Conservation (phyloP, 371 early-diverging fungal genomes). For the Neoconidiobolus thromboides region DNA sequence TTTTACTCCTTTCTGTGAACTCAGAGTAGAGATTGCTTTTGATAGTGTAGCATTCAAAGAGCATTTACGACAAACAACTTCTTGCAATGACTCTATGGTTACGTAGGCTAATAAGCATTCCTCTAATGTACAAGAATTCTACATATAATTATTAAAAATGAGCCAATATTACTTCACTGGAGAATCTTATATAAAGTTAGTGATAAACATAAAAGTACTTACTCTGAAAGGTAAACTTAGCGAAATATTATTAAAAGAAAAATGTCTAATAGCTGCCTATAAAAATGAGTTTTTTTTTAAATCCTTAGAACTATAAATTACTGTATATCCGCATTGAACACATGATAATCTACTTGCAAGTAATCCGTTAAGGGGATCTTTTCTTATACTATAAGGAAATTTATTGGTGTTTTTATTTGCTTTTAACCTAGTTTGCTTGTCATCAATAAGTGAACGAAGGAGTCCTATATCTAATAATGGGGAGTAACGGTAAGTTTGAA, state of each 20-base stretch:
- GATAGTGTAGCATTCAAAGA: conserved; percentile 35
- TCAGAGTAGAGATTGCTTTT: conserved; percentile 8
- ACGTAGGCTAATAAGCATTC: conserved; percentile 42
- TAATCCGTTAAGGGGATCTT: conserved; percentile 53
- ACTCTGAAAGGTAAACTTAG: conserved; percentile 43
- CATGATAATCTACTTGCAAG: conserved; percentile 58
- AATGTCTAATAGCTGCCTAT: conserved; percentile 54
- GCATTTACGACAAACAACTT: conserved; percentile 58
- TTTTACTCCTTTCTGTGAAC: conserved; percentile 8
- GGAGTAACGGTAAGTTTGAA: conserved; percentile 9
- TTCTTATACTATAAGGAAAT: conserved; percentile 1
- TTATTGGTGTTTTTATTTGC: background rate
- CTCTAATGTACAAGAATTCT: conserved; percentile 37
- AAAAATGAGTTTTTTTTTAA: background rate
- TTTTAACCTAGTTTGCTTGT: background rate
- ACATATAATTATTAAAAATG: background rate
- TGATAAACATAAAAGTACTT: conserved; percentile 7
- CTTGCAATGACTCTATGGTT: conserved; percentile 46
- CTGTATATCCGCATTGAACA: conserved; percentile 55
- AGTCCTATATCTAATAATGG: conserved; percentile 10
- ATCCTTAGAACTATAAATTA: conserved; percentile 9
- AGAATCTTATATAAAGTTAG: background rate
- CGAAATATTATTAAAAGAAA: conserved; percentile 64
- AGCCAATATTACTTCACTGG: too few relatives aligned
- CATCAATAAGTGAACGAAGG: conserved; percentile 7